A percentile compares a stretch with the other conserved stretches of the same genome.
Conservation (phyloP, 192 early-diverging fungal genomes). For the Powellomyces hirtus region DNA sequence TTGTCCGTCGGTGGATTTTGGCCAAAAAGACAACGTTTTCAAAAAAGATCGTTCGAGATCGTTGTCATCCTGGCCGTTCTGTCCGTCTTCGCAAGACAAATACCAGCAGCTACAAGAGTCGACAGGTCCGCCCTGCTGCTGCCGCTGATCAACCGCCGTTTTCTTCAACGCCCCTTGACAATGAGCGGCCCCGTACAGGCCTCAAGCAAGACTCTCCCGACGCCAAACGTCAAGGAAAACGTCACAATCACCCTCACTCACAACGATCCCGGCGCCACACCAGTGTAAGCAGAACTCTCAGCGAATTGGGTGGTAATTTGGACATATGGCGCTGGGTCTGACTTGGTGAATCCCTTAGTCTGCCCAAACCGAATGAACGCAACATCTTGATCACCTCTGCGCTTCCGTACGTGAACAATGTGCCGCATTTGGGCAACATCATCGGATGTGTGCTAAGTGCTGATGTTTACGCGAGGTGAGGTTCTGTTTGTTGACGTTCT, state of each 20-base stretch:
- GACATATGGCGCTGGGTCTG: not conserved
- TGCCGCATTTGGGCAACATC: conserved; percentile 98
- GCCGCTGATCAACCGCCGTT: not conserved
- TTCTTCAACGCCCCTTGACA: not conserved
- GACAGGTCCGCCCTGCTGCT: too few relatives aligned
- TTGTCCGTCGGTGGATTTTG: too few relatives aligned
- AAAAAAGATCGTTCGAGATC: too few relatives aligned
- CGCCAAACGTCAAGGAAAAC: conserved; percentile 15
- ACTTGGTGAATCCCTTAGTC: conserved; percentile 9
- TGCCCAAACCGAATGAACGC: conserved; percentile 65
- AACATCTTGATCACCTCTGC: conserved; percentile 97
- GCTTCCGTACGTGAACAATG: conserved; percentile 98
- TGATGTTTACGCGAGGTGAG: conserved; percentile 91
- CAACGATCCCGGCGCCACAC: conserved; percentile 28
- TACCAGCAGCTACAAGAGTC: too few relatives aligned
- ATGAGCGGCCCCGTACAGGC: not conserved
- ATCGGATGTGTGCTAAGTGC: conserved; percentile 97
- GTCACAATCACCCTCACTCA: conserved; percentile 40
- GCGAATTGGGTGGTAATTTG: not conserved
- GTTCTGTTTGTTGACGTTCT: not conserved
- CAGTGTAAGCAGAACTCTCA: not conserved
- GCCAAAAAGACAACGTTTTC: too few relatives aligned
- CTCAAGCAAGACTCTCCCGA: not conserved
- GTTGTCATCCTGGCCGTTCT: too few relatives aligned
- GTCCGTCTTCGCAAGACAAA: too few relatives aligned